Evolutionary conservation across 495 filamentous ascomycete genomes (phyloP).

Genomic region (Penicillium crystallinum): DNA sequence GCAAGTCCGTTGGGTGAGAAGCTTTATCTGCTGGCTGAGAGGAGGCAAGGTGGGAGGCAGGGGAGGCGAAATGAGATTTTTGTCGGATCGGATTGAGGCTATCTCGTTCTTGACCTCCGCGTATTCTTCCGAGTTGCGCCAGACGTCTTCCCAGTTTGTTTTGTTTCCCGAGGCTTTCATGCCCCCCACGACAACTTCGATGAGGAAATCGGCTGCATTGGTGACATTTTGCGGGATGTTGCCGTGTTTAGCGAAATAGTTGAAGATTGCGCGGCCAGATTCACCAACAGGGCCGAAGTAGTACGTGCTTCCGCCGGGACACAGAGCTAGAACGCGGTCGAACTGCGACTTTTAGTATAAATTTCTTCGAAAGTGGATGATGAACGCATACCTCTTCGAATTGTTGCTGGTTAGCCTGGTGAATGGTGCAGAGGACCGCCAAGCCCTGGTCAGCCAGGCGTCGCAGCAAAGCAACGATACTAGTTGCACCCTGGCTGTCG

Average conservation of each 20-base stretch:
- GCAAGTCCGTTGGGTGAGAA: constrained; percentile 59
- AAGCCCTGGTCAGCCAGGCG: constrained; percentile 63
- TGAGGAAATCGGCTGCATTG: constrained; percentile 82
- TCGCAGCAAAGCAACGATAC: constrained; percentile 63
- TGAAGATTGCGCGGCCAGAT: constrained; percentile 41
- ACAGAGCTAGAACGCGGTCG: constrained; percentile 62
- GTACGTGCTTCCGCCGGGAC: constrained; percentile 58
- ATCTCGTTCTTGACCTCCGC: constrained; percentile 62
- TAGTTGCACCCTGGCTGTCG: constrained; percentile 70
- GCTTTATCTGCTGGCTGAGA: constrained; percentile 57
- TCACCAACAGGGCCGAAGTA: constrained; percentile 68
- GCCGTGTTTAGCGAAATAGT: constrained; percentile 50
- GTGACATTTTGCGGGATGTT: constrained; percentile 37
- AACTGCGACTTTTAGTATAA: constrained; percentile 53
- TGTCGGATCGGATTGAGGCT: constrained; percentile 46
- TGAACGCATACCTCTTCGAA: constrained; percentile 58
- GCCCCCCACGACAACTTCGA: constrained; percentile 81
- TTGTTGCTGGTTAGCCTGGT: constrained; percentile 69
- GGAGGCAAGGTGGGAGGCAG: constrained; percentile 62
- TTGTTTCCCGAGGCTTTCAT: constrained; percentile 57
- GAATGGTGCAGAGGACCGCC: constrained; percentile 63
- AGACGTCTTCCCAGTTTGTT: constrained; percentile 72
- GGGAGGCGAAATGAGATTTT: constrained; percentile 35
- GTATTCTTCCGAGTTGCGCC: constrained; percentile 67
- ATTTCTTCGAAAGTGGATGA: constrained; percentile 55